These are phyloP conservation scores for Talaromyces atroroseus DNA, from an alignment of 2,329 filamentous ascomycete species.

Conservation along the genomic window DNA sequence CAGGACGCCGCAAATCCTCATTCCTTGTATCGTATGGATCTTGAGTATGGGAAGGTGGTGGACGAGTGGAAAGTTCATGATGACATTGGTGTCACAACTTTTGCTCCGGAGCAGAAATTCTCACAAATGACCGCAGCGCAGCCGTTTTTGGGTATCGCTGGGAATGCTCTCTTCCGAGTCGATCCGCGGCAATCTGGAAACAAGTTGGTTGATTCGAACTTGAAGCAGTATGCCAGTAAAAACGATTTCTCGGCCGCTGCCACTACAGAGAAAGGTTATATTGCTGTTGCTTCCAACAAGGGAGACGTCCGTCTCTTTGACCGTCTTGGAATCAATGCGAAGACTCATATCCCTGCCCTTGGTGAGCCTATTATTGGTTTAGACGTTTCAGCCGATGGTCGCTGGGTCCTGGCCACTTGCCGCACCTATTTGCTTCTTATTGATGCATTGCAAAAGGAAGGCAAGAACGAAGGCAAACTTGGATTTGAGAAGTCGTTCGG, in stretches of 20 bases:
- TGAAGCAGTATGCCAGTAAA: slow-evolving; percentile 96
- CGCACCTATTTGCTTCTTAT: slow-evolving; percentile 91
- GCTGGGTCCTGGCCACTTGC: slow-evolving; percentile 92
- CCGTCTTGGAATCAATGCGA: slow-evolving; percentile 91
- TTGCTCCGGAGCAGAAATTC: slow-evolving; percentile 91
- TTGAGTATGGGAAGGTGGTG: slow-evolving; percentile 95
- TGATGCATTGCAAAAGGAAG: slow-evolving; percentile 80
- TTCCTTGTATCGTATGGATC: slow-evolving; percentile 92
- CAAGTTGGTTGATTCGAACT: slow-evolving; percentile 86
- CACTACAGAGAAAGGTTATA: slow-evolving; percentile 93
- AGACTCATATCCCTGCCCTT: slow-evolving; percentile 91
- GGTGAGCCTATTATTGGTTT: slow-evolving; percentile 93
- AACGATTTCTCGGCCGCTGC: slow-evolving; percentile 94
- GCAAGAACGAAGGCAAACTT: slow-evolving; percentile 97
- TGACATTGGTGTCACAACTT: slow-evolving; percentile 85
- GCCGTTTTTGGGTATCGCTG: slow-evolving; percentile 87
- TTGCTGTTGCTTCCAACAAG: slow-evolving; percentile 95
- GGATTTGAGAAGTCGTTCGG: slow-evolving; percentile 92
- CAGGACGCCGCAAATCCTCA: slow-evolving; percentile 80
- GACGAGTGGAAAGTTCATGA: slow-evolving; percentile 99
- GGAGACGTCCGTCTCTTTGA: slow-evolving; percentile 96
- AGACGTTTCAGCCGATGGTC: slow-evolving; percentile 90
- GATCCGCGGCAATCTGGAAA: slow-evolving; percentile 84
- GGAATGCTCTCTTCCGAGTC: slow-evolving; percentile 87
- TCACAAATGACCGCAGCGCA: slow-evolving; percentile 94